phyloP scores from a whole-genome alignment of 495 filamentous ascomycete species.

The Trichoderma gamsii region DNA sequence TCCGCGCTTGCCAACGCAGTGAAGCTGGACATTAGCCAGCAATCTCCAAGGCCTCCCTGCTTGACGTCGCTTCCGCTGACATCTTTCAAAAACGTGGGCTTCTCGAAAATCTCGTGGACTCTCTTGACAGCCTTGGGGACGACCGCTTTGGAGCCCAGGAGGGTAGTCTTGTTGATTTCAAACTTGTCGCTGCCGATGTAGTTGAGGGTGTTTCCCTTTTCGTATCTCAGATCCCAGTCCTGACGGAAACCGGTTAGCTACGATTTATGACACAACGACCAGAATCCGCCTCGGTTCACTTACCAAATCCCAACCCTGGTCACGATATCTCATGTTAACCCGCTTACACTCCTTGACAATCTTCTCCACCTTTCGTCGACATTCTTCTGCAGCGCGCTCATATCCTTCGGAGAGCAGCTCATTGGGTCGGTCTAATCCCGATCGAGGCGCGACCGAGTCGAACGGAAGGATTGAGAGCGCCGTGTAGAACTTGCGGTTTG shows the following conservation, averaged over 20 bases:
- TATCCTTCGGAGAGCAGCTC: conserved; percentile 55
- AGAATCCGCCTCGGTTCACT: conserved; percentile 25
- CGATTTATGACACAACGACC: background rate
- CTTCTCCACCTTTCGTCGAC: conserved; percentile 71
- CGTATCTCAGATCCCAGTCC: conserved; percentile 49
- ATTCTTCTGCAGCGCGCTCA: conserved; percentile 67
- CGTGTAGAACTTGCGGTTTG: conserved; percentile 51
- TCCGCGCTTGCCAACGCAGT: conserved; percentile 75
- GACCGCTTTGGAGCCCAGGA: conserved; percentile 34
- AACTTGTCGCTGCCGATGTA: conserved; percentile 39
- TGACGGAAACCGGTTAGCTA: conserved; percentile 24
- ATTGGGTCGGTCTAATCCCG: conserved; percentile 40
- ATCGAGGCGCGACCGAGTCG: conserved; percentile 40
- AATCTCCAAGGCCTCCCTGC: conserved; percentile 78
- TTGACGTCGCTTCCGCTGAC: conserved; percentile 73
- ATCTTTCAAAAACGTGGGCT: conserved; percentile 75
- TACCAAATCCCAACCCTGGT: conserved; percentile 79
- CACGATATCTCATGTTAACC: conserved; percentile 85
- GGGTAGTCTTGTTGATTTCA: conserved; percentile 32
- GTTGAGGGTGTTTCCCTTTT: conserved; percentile 42
- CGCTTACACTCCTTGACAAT: conserved; percentile 80
- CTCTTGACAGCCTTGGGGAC: conserved; percentile 63
- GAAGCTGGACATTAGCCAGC: conserved; percentile 89
- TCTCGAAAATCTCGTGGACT: conserved; percentile 80
- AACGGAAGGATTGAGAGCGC: conserved; percentile 43